Evolutionary conservation across 768 basidiomycete genomes (phyloP), one percentile per base, ranked within the genome.

Genomic region (Termitomyces bulborhizus): DNA sequence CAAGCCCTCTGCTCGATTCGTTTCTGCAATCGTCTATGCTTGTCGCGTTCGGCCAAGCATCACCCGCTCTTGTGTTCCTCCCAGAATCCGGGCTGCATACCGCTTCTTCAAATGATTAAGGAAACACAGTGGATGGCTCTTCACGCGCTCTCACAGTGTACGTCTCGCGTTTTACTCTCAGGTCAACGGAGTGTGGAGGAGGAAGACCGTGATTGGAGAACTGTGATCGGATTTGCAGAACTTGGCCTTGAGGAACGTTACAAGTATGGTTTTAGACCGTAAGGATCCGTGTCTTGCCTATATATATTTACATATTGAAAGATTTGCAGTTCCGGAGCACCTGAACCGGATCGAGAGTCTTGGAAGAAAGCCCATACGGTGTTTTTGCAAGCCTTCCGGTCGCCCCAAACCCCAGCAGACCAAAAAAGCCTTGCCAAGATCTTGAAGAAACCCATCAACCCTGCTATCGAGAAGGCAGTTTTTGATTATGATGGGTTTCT

Each of bases 21-120:
- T 43, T 95, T 91, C 71, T 95, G 93, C 73, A 89, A 84, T 57
- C 79, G 90, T 2, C 79, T 91, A 1, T 95, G 93, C 65, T 76
- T 83, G 13, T 68, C 78, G 15, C 83, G 89, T 37, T 82, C 88
- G 0, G 78, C 76, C 1, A 76, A 76, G 56, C 75, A 76, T 9
- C 90, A 93, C 57, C 80, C 86, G 0, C 70, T 93, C 3, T 73
- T 94, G 11, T 95, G 93, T 60, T 76, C 84, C 4, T 72, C 78
- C 3, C 85, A 86, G 57, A 95, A 93, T 65, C 89, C 88, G 0
- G 82, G 81, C 6, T 80, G 79, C 4, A 67, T 73, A 3, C 77
- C 83, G 0, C 76, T 94, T 3, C 60, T 91, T 15, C 73, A 73
- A 43, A 85, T 82, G 60, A 83, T 83, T 12, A 74, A 82, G 50